Percentiles rank a stretch among this genome's conserved stretches.
These are phyloP conservation scores for Gomphus bonarii DNA, from an alignment of 1,284 basidiomycete species.

Conservation along the genomic window DNA sequence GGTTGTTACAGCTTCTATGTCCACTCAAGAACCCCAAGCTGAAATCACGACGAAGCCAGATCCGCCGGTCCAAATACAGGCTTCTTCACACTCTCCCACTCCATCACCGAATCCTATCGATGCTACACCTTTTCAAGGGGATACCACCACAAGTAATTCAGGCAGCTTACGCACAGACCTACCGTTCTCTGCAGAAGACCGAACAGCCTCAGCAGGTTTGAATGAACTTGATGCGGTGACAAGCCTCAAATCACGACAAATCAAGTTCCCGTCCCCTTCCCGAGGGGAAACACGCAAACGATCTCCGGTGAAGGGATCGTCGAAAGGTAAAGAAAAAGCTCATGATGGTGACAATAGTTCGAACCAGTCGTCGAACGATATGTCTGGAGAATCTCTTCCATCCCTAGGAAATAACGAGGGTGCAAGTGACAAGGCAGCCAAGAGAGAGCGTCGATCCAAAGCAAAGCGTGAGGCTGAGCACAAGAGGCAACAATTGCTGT, in stretches of 20 bases:
- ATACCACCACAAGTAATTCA: not conserved
- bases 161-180: not conserved
- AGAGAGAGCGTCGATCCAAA: conserved; percentile 6
- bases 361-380: not conserved
- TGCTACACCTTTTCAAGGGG: not conserved
- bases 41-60: no score
- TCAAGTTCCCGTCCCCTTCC: not conserved
- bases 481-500: conserved; percentile 16
- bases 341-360: not conserved
- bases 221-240: not conserved
- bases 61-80: no score
- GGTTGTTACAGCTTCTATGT: no score
- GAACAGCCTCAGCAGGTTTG: not conserved
- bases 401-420: not conserved
- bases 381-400: not conserved
- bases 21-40: no score
- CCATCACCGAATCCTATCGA: not conserved
- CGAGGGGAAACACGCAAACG: not conserved
- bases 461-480: conserved; percentile 7
- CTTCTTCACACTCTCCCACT: no score
- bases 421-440: conserved; percentile 1
- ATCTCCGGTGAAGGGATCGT: not conserved
- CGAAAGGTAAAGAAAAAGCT: conserved; percentile 4
- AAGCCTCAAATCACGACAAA: not conserved
- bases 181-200: not conserved